A percentile compares a stretch with the other conserved stretches of the same genome.
These are phyloP conservation scores for Dactylellina sp. DNA, from an alignment of 2,329 filamentous ascomycete species.

Conservation along the genomic window DNA sequence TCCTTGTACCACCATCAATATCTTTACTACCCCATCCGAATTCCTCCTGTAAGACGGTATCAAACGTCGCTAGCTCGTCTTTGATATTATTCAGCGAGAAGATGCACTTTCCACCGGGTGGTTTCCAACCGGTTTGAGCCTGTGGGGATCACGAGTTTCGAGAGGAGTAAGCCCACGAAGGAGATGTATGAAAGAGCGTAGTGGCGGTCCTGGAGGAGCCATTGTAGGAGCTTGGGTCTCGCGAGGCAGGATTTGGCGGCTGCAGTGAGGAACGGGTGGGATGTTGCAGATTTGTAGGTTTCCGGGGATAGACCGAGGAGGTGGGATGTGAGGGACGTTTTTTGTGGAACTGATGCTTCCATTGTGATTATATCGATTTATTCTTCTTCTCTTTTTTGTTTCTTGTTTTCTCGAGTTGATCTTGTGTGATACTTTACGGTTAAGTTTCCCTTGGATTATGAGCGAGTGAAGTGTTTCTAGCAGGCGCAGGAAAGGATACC, in stretches of 20 bases:
- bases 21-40: constrained; percentile 4
- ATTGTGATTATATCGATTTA: no score
- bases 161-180: constrained; percentile 31
- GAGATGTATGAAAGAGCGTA: constrained; percentile 35
- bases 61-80: constrained; percentile 14
- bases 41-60: constrained; percentile 23
- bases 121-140: neutral
- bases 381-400: no score
- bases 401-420: no score
- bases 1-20: no score
- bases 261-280: constrained; percentile 19
- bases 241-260: constrained; percentile 2
- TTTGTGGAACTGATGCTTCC: neutral
- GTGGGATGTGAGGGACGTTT: constrained; percentile 22
- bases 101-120: constrained; percentile 20
- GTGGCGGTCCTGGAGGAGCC: constrained; percentile 40
- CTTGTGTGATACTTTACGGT: no score
- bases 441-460: no score
- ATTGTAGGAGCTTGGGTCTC: constrained; percentile 11
- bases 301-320: constrained; percentile 26
- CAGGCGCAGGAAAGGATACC: no score
- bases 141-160: constrained; percentile 23
- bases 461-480: no score
- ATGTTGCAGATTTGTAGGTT: constrained; percentile 25
- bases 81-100: constrained; percentile 32